A percentile compares a stretch with the other conserved stretches of the same genome.
These are phyloP conservation scores for Microthyrium microscopicum DNA, from an alignment of 2,329 filamentous ascomycete species.

Conservation along the genomic window DNA sequence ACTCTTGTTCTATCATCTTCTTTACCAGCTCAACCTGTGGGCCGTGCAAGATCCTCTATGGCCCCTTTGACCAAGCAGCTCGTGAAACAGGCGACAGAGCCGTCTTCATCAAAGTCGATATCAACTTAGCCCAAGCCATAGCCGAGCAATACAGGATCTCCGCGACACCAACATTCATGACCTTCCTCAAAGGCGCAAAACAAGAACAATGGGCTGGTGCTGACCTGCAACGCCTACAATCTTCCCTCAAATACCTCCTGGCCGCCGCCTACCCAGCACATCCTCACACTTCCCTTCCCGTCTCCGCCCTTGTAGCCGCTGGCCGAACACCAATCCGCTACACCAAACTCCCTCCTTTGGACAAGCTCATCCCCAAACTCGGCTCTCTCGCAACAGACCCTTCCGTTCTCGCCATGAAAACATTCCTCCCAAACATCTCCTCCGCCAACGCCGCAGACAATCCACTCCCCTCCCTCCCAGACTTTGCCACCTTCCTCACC, in stretches of 20 bases:
- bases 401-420: conserved; percentile 45
- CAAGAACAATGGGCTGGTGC: conserved; percentile 70
- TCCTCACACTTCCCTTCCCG: conserved; percentile 51
- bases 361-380: conserved; percentile 68
- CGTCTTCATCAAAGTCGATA: conserved; percentile 69
- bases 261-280: conserved; percentile 63
- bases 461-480: conserved; percentile 51
- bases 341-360: conserved; percentile 62
- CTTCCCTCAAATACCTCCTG: conserved; percentile 57
- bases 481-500: conserved; percentile 46
- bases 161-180: conserved; percentile 78
- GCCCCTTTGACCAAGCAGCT: conserved; percentile 65
- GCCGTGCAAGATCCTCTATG: conserved; percentile 72
- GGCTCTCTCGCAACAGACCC: conserved; percentile 42
- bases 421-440: conserved; percentile 51
- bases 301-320: conserved; percentile 52
- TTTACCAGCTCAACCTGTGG: conserved; percentile 81
- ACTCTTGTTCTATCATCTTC: conserved; percentile 66
- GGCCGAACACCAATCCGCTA: conserved; percentile 56
- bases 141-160: conserved; percentile 49
- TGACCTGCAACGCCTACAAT: conserved; percentile 47
- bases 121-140: conserved; percentile 45
- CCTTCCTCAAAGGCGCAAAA: conserved; percentile 60
- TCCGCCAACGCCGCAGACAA: conserved; percentile 39
- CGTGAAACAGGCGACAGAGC: conserved; percentile 52